Conservation (phyloP, 495 filamentous ascomycete species). For the Cercophora sp. region DNA sequence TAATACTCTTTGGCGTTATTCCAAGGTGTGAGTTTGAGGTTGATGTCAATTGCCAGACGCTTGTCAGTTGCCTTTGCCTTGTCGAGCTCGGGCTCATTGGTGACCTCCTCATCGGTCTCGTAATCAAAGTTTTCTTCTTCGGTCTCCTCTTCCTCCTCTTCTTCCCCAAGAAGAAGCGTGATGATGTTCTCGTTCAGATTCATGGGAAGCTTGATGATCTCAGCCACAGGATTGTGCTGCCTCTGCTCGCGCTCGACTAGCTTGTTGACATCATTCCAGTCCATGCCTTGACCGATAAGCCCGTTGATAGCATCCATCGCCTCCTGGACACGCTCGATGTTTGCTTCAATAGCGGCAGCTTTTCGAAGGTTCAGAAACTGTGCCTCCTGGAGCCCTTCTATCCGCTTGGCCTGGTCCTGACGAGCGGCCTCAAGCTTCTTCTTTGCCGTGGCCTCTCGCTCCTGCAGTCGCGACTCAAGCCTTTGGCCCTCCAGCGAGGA, state of each 20-base stretch:
- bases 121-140: constrained; percentile 55
- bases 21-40: constrained; percentile 76
- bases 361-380: constrained; percentile 85
- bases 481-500: constrained; percentile 94
- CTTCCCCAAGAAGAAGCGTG: constrained; percentile 73
- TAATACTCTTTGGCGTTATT: constrained; percentile 90
- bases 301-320: constrained; percentile 88
- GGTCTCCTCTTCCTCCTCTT: constrained; percentile 46
- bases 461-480: constrained; percentile 74
- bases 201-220: constrained; percentile 81
- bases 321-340: constrained; percentile 83
- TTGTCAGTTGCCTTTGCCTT: constrained; percentile 42
- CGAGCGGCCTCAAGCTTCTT: constrained; percentile 76
- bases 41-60: constrained; percentile 71
- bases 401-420: constrained; percentile 74
- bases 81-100: constrained; percentile 52
- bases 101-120: constrained; percentile 61
- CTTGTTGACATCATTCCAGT: constrained; percentile 86
- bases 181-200: constrained; percentile 86
- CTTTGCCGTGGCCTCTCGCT: constrained; percentile 75
- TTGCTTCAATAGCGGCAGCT: constrained; percentile 83
- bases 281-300: constrained; percentile 87
- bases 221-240: constrained; percentile 76
- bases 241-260: constrained; percentile 83
- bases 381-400: constrained; percentile 72